Conservation (phyloP, 2,329 filamentous ascomycete species). For the Fusarium nanum region DNA sequence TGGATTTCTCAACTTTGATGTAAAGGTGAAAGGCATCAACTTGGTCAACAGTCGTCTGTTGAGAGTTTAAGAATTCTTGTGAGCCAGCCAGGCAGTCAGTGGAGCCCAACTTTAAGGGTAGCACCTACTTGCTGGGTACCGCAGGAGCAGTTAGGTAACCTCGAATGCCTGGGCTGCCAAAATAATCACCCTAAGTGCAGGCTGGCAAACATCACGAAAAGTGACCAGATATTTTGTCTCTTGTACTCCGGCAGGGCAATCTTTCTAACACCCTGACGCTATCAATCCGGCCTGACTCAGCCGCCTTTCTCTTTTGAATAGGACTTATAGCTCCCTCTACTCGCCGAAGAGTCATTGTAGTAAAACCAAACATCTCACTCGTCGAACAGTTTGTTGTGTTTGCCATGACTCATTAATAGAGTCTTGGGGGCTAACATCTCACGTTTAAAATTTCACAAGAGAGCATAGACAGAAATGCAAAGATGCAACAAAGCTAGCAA, state of each 20-base stretch:
- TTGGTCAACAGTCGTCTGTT: not conserved
- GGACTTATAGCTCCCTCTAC: not conserved
- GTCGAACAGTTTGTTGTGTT: not conserved
- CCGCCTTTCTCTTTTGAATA: conserved; percentile 17
- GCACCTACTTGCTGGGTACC: too few species aligned
- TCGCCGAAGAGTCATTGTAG: not conserved
- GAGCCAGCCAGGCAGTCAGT: conserved; percentile 4
- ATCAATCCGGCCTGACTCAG: conserved; percentile 44
- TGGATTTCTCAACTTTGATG: not conserved
- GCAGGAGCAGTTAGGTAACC: not conserved
- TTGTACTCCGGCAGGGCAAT: not conserved
- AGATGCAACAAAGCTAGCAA: conserved; percentile 18
- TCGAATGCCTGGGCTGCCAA: not conserved
- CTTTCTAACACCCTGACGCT: not conserved
- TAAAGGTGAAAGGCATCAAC: conserved; percentile 15
- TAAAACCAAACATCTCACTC: not conserved
- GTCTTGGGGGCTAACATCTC: not conserved
- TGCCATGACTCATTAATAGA: not conserved
- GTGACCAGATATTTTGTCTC: not conserved
- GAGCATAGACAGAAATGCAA: conserved; percentile 2
- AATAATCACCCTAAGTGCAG: not conserved
- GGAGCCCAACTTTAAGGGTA: not conserved
- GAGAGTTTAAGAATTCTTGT: conserved; percentile 2
- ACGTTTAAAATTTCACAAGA: not conserved
- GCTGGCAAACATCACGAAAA: not conserved